phyloP scores from a whole-genome alignment of 495 filamentous ascomycete genomes.

The Penicillium bialowiezense region DNA sequence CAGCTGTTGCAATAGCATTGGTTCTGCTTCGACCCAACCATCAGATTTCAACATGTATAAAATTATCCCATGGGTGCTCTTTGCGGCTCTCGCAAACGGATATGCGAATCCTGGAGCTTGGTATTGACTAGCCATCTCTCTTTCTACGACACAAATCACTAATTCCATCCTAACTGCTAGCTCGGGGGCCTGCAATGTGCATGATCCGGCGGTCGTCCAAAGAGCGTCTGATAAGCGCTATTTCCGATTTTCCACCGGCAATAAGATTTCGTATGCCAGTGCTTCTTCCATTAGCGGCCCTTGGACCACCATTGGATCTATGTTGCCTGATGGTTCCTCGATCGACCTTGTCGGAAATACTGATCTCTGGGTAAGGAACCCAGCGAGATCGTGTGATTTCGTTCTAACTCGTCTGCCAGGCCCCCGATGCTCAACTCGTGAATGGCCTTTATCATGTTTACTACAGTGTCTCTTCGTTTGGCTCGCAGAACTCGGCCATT shows the following conservation, averaged over 20 bases:
- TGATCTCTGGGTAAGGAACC: conserved; percentile 59
- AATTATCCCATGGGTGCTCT: conserved; percentile 6
- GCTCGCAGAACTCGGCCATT: conserved; percentile 63
- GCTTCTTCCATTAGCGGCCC: conserved; percentile 60
- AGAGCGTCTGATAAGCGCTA: conserved; percentile 62
- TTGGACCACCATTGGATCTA: conserved; percentile 61
- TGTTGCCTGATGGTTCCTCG: conserved; percentile 55
- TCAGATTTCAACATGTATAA: conserved; percentile 3
- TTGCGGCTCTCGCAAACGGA: conserved; percentile 30
- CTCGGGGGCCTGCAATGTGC: conserved; percentile 57
- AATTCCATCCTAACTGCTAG: neutral
- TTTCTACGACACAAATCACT: neutral
- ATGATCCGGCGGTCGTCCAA: conserved; percentile 64
- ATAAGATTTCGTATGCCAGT: conserved; percentile 61
- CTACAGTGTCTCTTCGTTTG: conserved; percentile 68
- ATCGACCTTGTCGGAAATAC: conserved; percentile 59
- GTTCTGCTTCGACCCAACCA: neutral
- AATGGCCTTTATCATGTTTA: conserved; percentile 64
- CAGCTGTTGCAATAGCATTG: neutral
- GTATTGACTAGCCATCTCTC: neutral
- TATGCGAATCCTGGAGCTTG: conserved; percentile 57
- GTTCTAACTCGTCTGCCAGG: conserved; percentile 39
- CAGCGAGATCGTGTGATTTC: neutral
- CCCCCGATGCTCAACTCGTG: conserved; percentile 60
- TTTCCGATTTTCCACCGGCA: conserved; percentile 71